These are phyloP conservation scores for Lyophyllum atratum DNA, from an alignment of 768 basidiomycete species.

Conservation along the genomic window DNA sequence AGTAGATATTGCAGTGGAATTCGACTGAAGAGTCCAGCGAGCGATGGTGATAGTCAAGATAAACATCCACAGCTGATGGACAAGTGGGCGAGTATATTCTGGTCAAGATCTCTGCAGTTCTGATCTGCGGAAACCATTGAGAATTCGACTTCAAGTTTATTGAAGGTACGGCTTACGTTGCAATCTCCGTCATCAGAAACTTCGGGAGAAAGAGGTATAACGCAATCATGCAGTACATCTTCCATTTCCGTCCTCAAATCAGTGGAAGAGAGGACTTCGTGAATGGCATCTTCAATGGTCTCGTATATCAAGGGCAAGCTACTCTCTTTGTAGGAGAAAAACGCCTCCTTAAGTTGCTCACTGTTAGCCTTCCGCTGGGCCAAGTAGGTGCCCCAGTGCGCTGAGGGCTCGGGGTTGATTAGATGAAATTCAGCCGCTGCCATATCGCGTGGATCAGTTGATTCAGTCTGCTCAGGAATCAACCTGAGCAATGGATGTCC, in stretches of 20 bases:
- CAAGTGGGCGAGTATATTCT: background rate
- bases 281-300: background rate
- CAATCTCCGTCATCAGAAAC: background rate
- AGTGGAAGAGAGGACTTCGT: background rate
- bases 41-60: background rate
- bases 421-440: constrained; percentile 2
- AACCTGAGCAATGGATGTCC: background rate
- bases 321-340: background rate
- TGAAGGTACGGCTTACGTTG: background rate
- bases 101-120: background rate
- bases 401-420: background rate
- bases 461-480: background rate
- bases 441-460: background rate
- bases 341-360: background rate
- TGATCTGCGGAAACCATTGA: background rate
- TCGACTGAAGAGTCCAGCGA: background rate
- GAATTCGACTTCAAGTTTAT: background rate
- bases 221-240: background rate
- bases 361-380: background rate
- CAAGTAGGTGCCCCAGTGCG: background rate
- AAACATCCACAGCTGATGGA: background rate
- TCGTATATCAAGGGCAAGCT: constrained; percentile 1
- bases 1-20: background rate
- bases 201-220: background rate
- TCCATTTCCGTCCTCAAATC: background rate